Base-by-base conservation (phyloP, 306 rosid genomes). In the Rosa persica region DNA sequence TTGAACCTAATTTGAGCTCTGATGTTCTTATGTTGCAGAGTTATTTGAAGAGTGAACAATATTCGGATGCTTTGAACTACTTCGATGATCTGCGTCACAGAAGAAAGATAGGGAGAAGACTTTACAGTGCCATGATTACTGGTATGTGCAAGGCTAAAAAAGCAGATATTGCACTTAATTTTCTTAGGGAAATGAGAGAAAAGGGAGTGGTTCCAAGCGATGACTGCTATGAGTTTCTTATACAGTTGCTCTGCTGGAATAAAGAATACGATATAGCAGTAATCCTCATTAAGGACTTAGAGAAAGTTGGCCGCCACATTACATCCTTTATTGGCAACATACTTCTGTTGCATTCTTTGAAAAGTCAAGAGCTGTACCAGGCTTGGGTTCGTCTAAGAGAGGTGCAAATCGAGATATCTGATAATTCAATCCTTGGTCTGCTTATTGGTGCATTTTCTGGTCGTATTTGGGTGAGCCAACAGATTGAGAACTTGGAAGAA, bases 251-350 rank as follows among this genome's bases (percentile, higher is more conserved):
- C 49, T 94, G 96, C 77, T 23, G 61, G 1, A 73, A 20, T 46
- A 70, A 43, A 72, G 90, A 79, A 80, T 94, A 81, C 68, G 62
- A 38, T 80, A 77, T 67, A 47, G 97, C 85, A 8, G 80, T 92
- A 44, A 70, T 68, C 85, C 85, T 94, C 76, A 43, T 92, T 58
- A 81, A 76, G 30, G 82, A 87, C 75, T 79, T 86, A 57, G 89
- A 88, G 87, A 86, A 86, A 85, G 70, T 64, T 40, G 94, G 97
- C 64, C 95, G 96, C 38, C 85, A 27, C 8, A 8, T 92, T 58
- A 89, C 95, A 30, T 82, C 98, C 73, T 92, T 81, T 86, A 78
- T 87, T 22, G 97, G 98, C 76, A 94, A 94, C 62, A 30, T 16
- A 55, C 85, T 94, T 73, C 86, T 94, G 81, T 82, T 61, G 8